phyloP scores from a whole-genome alignment of 1,284 basidiomycete species.

The Microbotryomycetes sp. region DNA sequence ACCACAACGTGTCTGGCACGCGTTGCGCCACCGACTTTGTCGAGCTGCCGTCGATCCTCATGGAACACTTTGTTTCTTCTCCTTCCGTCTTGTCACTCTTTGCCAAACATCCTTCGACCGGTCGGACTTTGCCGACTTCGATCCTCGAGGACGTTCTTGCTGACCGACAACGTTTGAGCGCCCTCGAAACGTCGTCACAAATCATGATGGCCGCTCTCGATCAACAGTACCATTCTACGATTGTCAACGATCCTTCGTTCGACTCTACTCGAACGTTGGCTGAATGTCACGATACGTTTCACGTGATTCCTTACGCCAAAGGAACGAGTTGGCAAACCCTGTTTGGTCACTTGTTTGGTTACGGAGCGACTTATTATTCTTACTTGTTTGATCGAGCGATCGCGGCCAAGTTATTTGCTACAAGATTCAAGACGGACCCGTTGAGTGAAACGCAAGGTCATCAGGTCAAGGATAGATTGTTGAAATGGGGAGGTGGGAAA shows the following conservation, averaged over 20 bases:
- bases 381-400: conserved; percentile 95
- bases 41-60: conserved; percentile 93
- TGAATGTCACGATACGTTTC: conserved; percentile 58
- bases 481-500: conserved; percentile 77
- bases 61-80: conserved; percentile 91
- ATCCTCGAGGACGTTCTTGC: conserved; percentile 45
- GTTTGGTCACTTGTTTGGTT: conserved; percentile 91
- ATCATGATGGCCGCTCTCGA: conserved; percentile 85
- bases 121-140: conserved; percentile 63
- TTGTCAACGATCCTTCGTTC: conserved; percentile 46
- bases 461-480: conserved; percentile 64
- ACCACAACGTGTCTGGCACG: conserved; percentile 95
- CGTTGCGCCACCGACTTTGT: conserved; percentile 99
- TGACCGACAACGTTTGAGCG: conserved; percentile 36
- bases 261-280: conserved; percentile 58
- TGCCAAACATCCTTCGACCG: conserved; percentile 51
- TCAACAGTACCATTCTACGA: conserved; percentile 76
- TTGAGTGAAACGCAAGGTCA: conserved; percentile 53
- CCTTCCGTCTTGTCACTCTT: conserved; percentile 75
- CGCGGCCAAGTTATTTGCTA: conserved; percentile 77
- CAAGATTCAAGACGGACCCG: conserved; percentile 55
- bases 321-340: conserved; percentile 89
- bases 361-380: conserved; percentile 95
- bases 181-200: conserved; percentile 77
- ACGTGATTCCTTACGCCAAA: conserved; percentile 68